Percentiles rank a stretch among this genome's conserved stretches.
These are phyloP conservation scores for Ophiosphaerella narmari DNA, from an alignment of 2,329 filamentous ascomycete genomes.

Conservation along the genomic window DNA sequence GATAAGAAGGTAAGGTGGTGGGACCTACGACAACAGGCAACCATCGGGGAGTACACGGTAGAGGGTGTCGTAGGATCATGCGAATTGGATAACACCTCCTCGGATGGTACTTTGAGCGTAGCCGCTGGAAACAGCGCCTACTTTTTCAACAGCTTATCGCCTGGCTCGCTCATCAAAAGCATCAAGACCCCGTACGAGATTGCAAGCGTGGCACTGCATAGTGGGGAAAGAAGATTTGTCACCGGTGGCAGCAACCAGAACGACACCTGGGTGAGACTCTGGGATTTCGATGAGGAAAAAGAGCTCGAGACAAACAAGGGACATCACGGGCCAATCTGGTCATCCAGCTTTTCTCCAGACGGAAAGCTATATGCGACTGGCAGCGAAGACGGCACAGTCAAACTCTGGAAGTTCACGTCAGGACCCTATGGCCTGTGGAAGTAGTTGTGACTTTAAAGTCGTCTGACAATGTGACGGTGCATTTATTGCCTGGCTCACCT, in stretches of 20 bases:
- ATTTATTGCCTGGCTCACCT: neutral
- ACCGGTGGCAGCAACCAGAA: slow-evolving; percentile 77
- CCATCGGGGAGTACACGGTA: slow-evolving; percentile 76
- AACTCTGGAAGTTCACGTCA: slow-evolving; percentile 75
- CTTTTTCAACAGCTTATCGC: slow-evolving; percentile 80
- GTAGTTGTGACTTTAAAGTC: slow-evolving; percentile 32
- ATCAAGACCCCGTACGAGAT: slow-evolving; percentile 82
- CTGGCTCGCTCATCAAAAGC: slow-evolving; percentile 74
- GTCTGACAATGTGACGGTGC: neutral
- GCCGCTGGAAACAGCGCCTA: slow-evolving; percentile 94
- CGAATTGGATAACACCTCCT: slow-evolving; percentile 70
- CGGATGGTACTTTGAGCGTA: slow-evolving; percentile 79
- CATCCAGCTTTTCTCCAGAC: slow-evolving; percentile 89
- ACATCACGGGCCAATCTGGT: slow-evolving; percentile 97
- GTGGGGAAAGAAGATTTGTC: slow-evolving; percentile 78
- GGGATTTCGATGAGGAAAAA: slow-evolving; percentile 80
- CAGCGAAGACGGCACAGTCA: slow-evolving; percentile 96
- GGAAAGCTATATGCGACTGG: slow-evolving; percentile 95
- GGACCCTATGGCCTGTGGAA: slow-evolving; percentile 70
- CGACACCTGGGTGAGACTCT: slow-evolving; percentile 96
- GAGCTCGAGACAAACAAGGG: slow-evolving; percentile 94
- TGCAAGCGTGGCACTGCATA: slow-evolving; percentile 86
- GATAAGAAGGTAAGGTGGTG: slow-evolving; percentile 96
- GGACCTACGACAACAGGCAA: slow-evolving; percentile 76
- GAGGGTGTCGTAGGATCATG: slow-evolving; percentile 89